A percentile compares a stretch with the other conserved stretches of the same genome.
Evolutionary conservation across 192 early-diverging fungal species (phyloP).

Genomic region (Entrophospora sp.): DNA sequence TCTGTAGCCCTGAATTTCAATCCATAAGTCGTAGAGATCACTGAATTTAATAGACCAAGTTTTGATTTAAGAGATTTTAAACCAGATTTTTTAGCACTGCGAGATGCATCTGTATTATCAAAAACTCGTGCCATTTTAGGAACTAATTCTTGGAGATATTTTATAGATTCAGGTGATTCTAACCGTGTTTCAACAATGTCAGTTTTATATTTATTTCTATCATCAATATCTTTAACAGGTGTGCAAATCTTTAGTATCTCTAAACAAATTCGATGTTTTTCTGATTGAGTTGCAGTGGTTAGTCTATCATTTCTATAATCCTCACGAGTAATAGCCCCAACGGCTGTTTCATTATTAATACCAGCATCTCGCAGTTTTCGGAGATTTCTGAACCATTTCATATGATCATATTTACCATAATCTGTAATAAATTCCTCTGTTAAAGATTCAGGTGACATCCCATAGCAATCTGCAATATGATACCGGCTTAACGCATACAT

Average conservation of each 20-base stretch:
- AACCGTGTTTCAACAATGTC: background rate
- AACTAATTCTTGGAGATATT: conserved; percentile 8
- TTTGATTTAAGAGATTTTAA: conserved; percentile 9
- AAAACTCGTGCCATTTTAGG: conserved; percentile 4
- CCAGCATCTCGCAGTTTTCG: conserved; percentile 1
- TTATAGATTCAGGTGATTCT: background rate
- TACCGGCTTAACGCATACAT: background rate
- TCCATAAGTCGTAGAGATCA: background rate
- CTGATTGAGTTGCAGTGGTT: background rate
- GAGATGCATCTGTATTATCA: conserved; percentile 5
- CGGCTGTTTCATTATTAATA: background rate
- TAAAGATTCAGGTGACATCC: no score
- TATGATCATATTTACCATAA: background rate
- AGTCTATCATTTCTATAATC: conserved; percentile 10
- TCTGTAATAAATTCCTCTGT: background rate
- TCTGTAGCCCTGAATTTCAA: conserved; percentile 10
- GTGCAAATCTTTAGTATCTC: conserved; percentile 9
- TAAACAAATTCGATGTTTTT: conserved; percentile 4
- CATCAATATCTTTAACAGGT: conserved; percentile 16
- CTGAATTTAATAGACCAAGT: conserved; percentile 13
- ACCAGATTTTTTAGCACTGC: no score
- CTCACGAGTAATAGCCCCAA: background rate
- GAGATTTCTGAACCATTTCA: background rate
- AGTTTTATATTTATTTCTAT: conserved; percentile 10
- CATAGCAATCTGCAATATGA: no score